phyloP scores from a whole-genome alignment of 495 filamentous ascomycete species.

The Viridothelium virens region DNA sequence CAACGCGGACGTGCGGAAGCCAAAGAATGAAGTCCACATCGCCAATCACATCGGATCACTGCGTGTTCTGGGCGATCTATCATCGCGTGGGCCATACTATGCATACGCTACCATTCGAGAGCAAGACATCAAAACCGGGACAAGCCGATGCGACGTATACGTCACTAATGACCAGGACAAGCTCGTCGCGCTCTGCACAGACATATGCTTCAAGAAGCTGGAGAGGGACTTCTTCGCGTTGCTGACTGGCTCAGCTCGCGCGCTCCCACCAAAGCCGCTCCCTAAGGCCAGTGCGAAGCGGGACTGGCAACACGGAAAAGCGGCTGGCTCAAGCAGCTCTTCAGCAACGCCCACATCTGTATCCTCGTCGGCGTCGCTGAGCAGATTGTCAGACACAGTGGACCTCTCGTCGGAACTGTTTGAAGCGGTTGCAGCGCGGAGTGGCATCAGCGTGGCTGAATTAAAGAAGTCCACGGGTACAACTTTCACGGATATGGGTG shows the following conservation, averaged over 20 bases:
- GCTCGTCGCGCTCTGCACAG: slow-evolving; percentile 17
- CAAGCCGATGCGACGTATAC: slow-evolving; percentile 20
- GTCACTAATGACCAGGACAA: slow-evolving; percentile 16
- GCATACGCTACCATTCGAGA: slow-evolving; percentile 20
- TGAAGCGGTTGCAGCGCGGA: slow-evolving; percentile 13
- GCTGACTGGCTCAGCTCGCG: slow-evolving; percentile 17
- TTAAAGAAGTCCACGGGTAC: slow-evolving; percentile 14
- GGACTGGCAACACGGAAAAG: not conserved
- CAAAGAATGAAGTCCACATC: slow-evolving; percentile 20
- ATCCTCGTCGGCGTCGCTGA: slow-evolving; percentile 7
- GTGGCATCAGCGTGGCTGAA: slow-evolving; percentile 18
- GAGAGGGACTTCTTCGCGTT: slow-evolving; percentile 20
- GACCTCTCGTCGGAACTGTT: slow-evolving; percentile 16
- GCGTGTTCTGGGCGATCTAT: slow-evolving; percentile 16
- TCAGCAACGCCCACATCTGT: slow-evolving; percentile 10
- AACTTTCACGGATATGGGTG: slow-evolving; percentile 17
- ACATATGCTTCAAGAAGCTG: slow-evolving; percentile 24
- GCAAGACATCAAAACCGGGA: slow-evolving; percentile 11
- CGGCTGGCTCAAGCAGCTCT: slow-evolving; percentile 15
- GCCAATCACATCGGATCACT: slow-evolving; percentile 19
- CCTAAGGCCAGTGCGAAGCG: slow-evolving; percentile 4
- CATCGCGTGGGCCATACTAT: slow-evolving; percentile 10
- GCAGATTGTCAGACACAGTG: slow-evolving; percentile 13
- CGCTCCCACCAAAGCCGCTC: slow-evolving; percentile 8
- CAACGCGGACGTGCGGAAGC: slow-evolving; percentile 20